Evolutionary conservation across 352 stramenopile species (phyloP).

Genomic region (Globisporangium radiosum): DNA sequence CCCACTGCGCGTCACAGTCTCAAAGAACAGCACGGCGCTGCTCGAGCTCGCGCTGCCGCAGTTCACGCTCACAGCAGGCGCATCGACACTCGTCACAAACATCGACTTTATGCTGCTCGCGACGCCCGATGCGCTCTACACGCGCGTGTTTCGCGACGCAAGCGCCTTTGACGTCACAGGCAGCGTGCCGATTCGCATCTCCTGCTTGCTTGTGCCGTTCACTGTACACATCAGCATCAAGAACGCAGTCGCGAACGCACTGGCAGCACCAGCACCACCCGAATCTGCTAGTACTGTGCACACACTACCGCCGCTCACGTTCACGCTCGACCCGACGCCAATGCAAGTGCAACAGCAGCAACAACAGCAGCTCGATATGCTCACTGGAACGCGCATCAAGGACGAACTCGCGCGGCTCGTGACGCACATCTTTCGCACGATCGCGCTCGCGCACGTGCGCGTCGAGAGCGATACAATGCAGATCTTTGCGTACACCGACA

Average conservation of each 20-base stretch:
- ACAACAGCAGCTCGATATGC: not conserved
- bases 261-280: slow-evolving; percentile 3
- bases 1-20: slow-evolving; percentile 42
- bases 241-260: slow-evolving; percentile 16
- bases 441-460: slow-evolving; percentile 66
- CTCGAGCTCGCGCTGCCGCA: slow-evolving; percentile 37
- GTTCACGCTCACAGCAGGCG: slow-evolving; percentile 48
- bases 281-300: not conserved
- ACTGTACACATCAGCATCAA: slow-evolving; percentile 58
- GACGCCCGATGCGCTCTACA: slow-evolving; percentile 37
- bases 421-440: slow-evolving; percentile 60
- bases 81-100: slow-evolving; percentile 39
- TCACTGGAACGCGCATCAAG: slow-evolving; percentile 23
- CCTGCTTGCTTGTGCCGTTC: slow-evolving; percentile 67
- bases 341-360: not conserved
- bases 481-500: slow-evolving; percentile 78
- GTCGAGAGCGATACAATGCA: slow-evolving; percentile 45
- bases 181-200: slow-evolving; percentile 46
- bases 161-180: slow-evolving; percentile 40
- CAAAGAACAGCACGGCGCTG: slow-evolving; percentile 45
- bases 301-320: not conserved
- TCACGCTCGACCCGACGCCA: not conserved
- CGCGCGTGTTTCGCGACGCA: slow-evolving; percentile 37
- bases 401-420: slow-evolving; percentile 49
- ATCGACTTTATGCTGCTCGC: slow-evolving; percentile 42